Percentiles rank a stretch among this genome's conserved stretches.
phyloP scores from a whole-genome alignment of 441 rosid species.

The Aquilaria agallochum region DNA sequence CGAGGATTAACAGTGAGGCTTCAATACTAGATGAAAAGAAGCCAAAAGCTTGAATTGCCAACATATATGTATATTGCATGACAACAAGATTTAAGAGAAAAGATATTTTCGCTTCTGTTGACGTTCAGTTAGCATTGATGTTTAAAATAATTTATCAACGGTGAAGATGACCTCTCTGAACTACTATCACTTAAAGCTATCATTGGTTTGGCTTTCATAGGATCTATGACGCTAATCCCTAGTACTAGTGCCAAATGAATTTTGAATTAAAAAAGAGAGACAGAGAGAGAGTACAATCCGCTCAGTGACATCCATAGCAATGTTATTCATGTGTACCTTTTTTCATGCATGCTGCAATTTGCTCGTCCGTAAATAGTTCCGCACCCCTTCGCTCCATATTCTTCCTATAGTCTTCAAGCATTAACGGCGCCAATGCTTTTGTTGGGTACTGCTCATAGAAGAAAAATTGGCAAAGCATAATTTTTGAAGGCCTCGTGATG shows the following conservation, averaged over 20 bases:
- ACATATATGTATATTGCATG: too few relatives aligned
- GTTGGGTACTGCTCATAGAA: conserved; percentile 76
- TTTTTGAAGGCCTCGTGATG: too few relatives aligned
- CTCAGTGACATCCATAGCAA: not conserved
- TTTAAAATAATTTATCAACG: too few relatives aligned
- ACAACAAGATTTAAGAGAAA: too few relatives aligned
- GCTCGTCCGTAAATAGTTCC: conserved; percentile 70
- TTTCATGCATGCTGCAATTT: conserved; percentile 77
- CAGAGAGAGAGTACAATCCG: not conserved
- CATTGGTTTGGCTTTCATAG: too few relatives aligned
- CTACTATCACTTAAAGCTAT: too few relatives aligned
- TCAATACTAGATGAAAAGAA: too few relatives aligned
- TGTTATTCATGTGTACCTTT: conserved; percentile 40
- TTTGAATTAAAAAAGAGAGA: not conserved
- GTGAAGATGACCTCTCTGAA: too few relatives aligned
- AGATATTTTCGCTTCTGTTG: too few relatives aligned
- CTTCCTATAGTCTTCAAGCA: conserved; percentile 93
- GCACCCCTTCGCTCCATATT: conserved; percentile 92
- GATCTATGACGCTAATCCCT: too few relatives aligned
- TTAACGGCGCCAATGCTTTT: conserved; percentile 85
- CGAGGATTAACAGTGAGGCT: not conserved
- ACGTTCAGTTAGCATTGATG: too few relatives aligned
- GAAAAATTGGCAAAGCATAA: conserved; percentile 2
- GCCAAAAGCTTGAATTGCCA: too few relatives aligned
- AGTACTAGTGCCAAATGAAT: not conserved